Evolutionary conservation across 2,329 filamentous ascomycete genomes (phyloP).

Genomic region (Sphaceloma murrayae): DNA sequence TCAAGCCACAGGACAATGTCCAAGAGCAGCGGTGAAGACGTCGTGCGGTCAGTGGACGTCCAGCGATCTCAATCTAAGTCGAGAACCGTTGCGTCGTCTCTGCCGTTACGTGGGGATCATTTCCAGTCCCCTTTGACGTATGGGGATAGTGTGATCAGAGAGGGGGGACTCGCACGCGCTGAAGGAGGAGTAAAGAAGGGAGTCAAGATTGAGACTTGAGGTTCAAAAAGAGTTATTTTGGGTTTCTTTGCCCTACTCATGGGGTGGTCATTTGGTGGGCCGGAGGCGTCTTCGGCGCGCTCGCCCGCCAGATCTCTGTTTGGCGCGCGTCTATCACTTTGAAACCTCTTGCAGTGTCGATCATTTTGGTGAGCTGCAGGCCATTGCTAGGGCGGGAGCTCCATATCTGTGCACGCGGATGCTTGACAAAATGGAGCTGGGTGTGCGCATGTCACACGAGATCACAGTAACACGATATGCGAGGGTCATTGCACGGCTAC

Average conservation of each 20-base stretch:
- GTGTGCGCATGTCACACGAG: too few species aligned
- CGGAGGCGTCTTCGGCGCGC: background rate
- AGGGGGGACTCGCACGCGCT: too few species aligned
- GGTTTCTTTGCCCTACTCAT: background rate
- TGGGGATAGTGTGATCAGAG: background rate
- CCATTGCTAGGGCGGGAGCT: too few species aligned
- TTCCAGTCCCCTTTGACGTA: slow-evolving; percentile 9
- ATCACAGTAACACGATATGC: background rate
- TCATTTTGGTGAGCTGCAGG: too few species aligned
- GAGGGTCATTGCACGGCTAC: background rate
- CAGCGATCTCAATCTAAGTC: slow-evolving; percentile 9
- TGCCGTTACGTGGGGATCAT: slow-evolving; percentile 15
- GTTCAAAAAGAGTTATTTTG: too few species aligned
- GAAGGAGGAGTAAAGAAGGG: slow-evolving; percentile 8
- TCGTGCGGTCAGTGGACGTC: background rate
- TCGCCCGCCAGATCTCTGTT: background rate
- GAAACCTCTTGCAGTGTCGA: too few species aligned
- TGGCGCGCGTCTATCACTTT: too few species aligned
- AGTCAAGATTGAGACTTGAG: background rate
- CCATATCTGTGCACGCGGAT: too few species aligned
- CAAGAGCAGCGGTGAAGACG: background rate
- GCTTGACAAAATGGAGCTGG: too few species aligned
- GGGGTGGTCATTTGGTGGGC: background rate
- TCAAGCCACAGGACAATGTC: too few species aligned
- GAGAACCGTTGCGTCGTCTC: slow-evolving; percentile 12